Evolutionary conservation across 805 yeast genomes (phyloP).

Genomic region (Candida xyloterini): DNA sequence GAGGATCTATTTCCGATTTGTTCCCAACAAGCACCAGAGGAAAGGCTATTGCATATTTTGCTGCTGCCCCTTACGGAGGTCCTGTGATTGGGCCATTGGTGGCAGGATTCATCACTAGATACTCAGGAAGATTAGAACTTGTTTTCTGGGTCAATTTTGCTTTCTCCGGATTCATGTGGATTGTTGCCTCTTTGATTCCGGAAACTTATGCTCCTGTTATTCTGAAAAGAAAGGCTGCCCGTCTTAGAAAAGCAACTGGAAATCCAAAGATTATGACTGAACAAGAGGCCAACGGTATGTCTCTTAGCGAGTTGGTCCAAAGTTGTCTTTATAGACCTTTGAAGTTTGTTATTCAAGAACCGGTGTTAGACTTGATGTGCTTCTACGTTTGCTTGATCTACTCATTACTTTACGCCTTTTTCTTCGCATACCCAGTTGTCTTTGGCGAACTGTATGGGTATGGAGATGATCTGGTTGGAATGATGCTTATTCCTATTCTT

Average conservation of each 20-base stretch:
- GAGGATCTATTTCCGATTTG: slow-evolving; percentile 89
- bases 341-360: slow-evolving; percentile 73
- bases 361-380: slow-evolving; percentile 80
- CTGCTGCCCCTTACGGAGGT: slow-evolving; percentile 90
- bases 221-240: slow-evolving; percentile 60
- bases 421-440: slow-evolving; percentile 92
- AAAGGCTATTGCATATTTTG: slow-evolving; percentile 84
- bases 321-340: slow-evolving; percentile 80
- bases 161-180: slow-evolving; percentile 83
- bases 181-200: slow-evolving; percentile 63
- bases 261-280: slow-evolving; percentile 85
- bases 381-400: slow-evolving; percentile 85
- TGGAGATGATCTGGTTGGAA: slow-evolving; percentile 74
- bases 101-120: slow-evolving; percentile 78
- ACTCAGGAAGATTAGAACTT: slow-evolving; percentile 63
- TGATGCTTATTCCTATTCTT: slow-evolving; percentile 86
- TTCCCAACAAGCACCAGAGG: slow-evolving; percentile 82
- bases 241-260: slow-evolving; percentile 74
- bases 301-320: slow-evolving; percentile 63
- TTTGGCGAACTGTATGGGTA: slow-evolving; percentile 74
- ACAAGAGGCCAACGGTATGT: slow-evolving; percentile 79
- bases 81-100: slow-evolving; percentile 89
- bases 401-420: slow-evolving; percentile 87
- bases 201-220: slow-evolving; percentile 89
- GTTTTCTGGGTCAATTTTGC: slow-evolving; percentile 92